Conservation (phyloP, 345 rosid genomes). For the Ceriops decandra region DNA sequence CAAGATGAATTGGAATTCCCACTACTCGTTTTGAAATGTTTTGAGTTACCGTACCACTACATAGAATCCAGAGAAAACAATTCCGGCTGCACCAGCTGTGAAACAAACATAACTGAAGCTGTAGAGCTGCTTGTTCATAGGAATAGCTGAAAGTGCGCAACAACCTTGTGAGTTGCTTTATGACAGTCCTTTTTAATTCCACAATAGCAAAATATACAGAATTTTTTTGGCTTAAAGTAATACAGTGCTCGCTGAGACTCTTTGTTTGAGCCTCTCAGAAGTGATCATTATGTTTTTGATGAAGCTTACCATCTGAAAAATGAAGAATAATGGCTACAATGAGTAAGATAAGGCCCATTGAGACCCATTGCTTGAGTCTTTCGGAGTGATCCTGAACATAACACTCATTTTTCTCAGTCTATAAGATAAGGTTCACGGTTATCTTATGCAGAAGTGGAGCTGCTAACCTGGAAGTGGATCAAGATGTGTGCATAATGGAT, state of each 20-base stretch:
- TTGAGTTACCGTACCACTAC: slow-evolving; percentile 35
- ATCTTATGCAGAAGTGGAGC: background rate
- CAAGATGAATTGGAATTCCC: background rate
- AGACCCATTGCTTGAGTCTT: slow-evolving; percentile 65
- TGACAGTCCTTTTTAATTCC: background rate
- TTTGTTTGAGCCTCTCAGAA: background rate
- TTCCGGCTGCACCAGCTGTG: slow-evolving; percentile 62
- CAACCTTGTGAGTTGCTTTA: background rate
- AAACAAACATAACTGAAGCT: slow-evolving; percentile 61
- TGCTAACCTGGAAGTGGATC: slow-evolving; percentile 64
- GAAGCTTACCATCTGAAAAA: slow-evolving; percentile 50
- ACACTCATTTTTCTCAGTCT: background rate
- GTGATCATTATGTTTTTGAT: background rate
- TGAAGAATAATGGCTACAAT: slow-evolving; percentile 45
- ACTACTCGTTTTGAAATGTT: background rate
- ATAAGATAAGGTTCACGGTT: background rate
- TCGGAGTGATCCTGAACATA: slow-evolving; percentile 43
- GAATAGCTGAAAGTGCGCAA: slow-evolving; percentile 43
- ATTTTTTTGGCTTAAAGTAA: slow-evolving; percentile 17
- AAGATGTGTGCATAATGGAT: slow-evolving; percentile 61
- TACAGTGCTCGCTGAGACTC: slow-evolving; percentile 40
- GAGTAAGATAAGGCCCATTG: slow-evolving; percentile 41
- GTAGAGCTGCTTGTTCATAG: slow-evolving; percentile 67
- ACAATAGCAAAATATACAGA: background rate
- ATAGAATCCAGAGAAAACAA: slow-evolving; percentile 57